Percentiles rank a stretch among this genome's conserved stretches.
Evolutionary conservation across 2,329 filamentous ascomycete genomes (phyloP).

Genomic region (Colletotrichum gloeosporioides): DNA sequence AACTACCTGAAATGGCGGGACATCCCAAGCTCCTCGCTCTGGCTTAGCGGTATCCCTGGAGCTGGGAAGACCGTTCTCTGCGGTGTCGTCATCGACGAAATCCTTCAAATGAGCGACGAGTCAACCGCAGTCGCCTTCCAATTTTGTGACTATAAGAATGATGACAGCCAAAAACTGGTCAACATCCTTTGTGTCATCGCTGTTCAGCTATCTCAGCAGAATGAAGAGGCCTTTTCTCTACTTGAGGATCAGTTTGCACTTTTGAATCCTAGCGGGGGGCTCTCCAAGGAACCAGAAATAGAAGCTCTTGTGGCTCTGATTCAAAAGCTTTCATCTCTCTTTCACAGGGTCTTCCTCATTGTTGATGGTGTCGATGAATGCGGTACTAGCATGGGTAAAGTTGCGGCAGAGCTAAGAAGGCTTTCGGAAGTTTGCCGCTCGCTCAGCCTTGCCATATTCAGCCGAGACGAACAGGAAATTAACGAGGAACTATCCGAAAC

Average conservation of each 20-base stretch:
- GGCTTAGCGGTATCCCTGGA: background rate
- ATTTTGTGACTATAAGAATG: background rate
- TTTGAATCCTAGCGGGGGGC: background rate
- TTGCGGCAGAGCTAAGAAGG: background rate
- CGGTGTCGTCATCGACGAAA: background rate
- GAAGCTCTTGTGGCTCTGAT: too few relatives aligned
- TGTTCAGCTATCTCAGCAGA: background rate
- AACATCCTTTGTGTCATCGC: background rate
- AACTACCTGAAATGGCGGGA: background rate
- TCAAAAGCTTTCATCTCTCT: too few relatives aligned
- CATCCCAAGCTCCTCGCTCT: background rate
- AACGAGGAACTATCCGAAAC: background rate
- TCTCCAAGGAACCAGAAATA: background rate
- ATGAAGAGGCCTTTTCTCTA: background rate
- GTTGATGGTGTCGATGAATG: background rate
- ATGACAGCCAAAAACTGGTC: background rate
- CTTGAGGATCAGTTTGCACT: background rate
- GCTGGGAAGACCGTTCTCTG: background rate
- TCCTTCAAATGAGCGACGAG: background rate
- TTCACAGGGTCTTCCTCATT: too few relatives aligned
- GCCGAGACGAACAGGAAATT: background rate
- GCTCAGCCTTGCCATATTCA: background rate
- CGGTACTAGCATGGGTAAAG: background rate
- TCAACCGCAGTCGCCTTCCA: background rate
- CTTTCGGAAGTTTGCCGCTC: rapidly evolving